Evolutionary conservation across 129 eudicot species (phyloP).

Genomic region (Helianthus tuberosus): DNA sequence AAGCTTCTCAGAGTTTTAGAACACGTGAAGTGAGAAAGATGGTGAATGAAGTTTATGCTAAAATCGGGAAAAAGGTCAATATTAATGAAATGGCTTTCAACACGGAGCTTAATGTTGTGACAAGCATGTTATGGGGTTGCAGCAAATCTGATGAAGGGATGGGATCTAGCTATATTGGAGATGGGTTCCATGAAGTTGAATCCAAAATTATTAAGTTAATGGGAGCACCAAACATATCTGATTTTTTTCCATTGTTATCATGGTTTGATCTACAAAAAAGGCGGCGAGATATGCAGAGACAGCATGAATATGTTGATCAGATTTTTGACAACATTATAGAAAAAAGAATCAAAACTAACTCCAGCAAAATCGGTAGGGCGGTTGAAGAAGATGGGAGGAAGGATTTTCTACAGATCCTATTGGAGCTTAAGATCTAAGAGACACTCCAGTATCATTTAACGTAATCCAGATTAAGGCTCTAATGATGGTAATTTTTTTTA

Average conservation of each 20-base stretch:
- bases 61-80: not conserved
- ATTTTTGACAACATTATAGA: too few species aligned
- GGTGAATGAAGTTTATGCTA: not conserved
- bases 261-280: not conserved
- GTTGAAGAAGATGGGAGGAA: not conserved
- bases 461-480: slow-evolving; percentile 2
- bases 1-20: not conserved
- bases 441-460: not conserved
- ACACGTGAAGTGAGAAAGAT: not conserved
- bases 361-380: not conserved
- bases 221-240: not conserved
- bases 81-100: too few species aligned
- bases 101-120: too few species aligned
- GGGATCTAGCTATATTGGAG: not conserved
- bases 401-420: slow-evolving; percentile 4
- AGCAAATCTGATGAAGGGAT: not conserved
- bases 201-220: not conserved
- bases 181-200: not conserved
- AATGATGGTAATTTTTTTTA: not conserved
- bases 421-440: not conserved
- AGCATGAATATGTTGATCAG: too few species aligned
- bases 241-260: not conserved
- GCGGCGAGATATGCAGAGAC: too few species aligned
- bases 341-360: not conserved
- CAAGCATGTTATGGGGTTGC: not conserved